A percentile compares a stretch with the other conserved stretches of the same genome.
Evolutionary conservation across 2,329 filamentous ascomycete species (phyloP).

Genomic region (Aspergillus thermomutatus): DNA sequence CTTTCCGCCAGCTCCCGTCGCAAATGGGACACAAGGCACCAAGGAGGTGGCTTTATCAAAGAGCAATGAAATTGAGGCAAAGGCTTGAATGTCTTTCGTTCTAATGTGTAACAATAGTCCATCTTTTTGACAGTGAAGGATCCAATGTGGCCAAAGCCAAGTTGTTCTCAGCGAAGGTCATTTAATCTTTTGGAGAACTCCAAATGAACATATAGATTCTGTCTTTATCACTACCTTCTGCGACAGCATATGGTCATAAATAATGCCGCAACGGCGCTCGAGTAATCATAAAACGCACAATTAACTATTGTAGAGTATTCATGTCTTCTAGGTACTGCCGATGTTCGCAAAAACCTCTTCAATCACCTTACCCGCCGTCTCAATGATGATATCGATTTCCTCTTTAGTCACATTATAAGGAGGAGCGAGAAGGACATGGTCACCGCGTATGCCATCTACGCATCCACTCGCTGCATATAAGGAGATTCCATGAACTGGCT

Average conservation of each 20-base stretch:
- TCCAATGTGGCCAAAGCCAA: not conserved
- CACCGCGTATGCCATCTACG: conserved; percentile 57
- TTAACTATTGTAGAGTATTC: not conserved
- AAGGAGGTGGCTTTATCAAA: conserved; percentile 16
- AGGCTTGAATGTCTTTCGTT: conserved; percentile 15
- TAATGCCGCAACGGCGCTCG: not conserved
- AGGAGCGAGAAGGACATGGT: conserved; percentile 68
- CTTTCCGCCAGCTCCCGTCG: conserved; percentile 18
- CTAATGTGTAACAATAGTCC: conserved; percentile 17
- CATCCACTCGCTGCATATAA: conserved; percentile 64
- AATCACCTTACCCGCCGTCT: conserved; percentile 51
- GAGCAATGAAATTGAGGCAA: conserved; percentile 21
- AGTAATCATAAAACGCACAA: not conserved
- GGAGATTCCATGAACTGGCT: conserved; percentile 48
- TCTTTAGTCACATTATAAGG: conserved; percentile 61
- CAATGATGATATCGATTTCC: conserved; percentile 57
- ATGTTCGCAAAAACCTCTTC: conserved; percentile 44
- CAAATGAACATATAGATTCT: not conserved
- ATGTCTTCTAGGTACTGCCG: not conserved
- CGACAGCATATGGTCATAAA: not conserved
- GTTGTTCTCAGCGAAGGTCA: not conserved
- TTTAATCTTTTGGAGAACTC: not conserved
- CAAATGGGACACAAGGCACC: conserved; percentile 21
- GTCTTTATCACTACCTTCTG: no score
- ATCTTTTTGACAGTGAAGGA: not conserved